phyloP scores from a whole-genome alignment of 495 filamentous ascomycete species.

The Penicillium daleae region DNA sequence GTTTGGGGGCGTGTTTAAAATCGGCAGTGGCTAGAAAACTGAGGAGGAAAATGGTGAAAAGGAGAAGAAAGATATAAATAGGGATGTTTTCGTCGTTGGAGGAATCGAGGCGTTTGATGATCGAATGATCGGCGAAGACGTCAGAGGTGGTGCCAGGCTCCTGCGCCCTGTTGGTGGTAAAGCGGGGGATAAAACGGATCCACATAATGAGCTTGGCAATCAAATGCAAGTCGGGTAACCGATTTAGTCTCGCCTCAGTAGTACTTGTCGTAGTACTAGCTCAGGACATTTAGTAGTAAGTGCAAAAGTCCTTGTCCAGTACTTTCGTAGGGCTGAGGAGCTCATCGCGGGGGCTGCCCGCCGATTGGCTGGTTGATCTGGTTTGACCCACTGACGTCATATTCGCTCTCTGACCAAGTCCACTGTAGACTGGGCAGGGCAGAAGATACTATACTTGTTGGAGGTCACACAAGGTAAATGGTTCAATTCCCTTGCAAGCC shows the following conservation, averaged over 20 bases:
- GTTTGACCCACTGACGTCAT: slow-evolving; percentile 18
- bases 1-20: slow-evolving; percentile 22
- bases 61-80: slow-evolving; percentile 39
- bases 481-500: not conserved
- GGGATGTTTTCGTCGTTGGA: slow-evolving; percentile 33
- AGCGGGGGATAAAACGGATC: not conserved
- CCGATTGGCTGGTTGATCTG: not conserved
- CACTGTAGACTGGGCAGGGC: not conserved
- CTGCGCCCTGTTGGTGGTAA: not conserved
- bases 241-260: too few relatives aligned
- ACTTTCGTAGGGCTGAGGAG: slow-evolving; percentile 17
- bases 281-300: not conserved
- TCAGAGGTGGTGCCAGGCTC: slow-evolving; percentile 11
- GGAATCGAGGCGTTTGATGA: slow-evolving; percentile 37
- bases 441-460: not conserved
- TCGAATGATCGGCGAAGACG: slow-evolving; percentile 22
- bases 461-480: not conserved
- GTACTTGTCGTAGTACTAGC: not conserved
- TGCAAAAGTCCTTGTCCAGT: not conserved
- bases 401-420: not conserved
- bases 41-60: slow-evolving; percentile 34
- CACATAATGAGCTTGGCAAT: slow-evolving; percentile 1
- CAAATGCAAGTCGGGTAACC: too few relatives aligned
- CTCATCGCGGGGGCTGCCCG: not conserved
- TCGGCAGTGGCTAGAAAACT: slow-evolving; percentile 38